Evolutionary conservation across 768 basidiomycete genomes (phyloP).

Genomic region (Tulasnella sp.): DNA sequence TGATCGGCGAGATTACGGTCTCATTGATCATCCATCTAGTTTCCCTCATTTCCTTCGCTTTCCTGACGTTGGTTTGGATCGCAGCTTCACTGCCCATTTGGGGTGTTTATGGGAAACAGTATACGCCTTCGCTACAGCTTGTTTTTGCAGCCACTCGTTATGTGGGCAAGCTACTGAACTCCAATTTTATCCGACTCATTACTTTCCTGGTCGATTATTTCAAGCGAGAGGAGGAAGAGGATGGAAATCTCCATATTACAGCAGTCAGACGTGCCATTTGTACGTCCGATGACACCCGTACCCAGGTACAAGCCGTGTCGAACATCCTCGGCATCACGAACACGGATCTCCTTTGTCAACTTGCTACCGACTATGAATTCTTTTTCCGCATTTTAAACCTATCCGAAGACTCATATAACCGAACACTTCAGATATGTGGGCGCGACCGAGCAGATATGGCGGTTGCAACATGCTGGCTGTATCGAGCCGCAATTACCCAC

Average conservation of each 20-base stretch:
- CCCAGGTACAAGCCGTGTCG: background rate
- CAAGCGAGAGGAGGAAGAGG: background rate
- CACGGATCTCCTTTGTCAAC: background rate
- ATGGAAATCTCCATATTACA: background rate
- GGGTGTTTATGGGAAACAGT: no score
- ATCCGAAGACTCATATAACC: background rate
- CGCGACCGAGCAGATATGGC: background rate
- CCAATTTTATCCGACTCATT: no score
- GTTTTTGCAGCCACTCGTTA: no score
- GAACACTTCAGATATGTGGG: background rate
- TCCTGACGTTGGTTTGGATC: no score
- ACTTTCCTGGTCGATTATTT: background rate
- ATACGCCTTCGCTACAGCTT: no score
- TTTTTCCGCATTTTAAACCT: background rate
- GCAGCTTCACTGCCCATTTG: no score
- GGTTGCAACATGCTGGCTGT: background rate
- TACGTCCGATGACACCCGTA: background rate
- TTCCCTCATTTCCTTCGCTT: no score
- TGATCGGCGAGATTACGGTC: no score
- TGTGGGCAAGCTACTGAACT: no score
- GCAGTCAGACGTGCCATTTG: background rate
- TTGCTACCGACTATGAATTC: background rate
- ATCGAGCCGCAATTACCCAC: background rate
- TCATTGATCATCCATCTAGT: background rate
- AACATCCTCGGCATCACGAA: background rate